These are phyloP conservation scores for Ascosphaera apis DNA, from an alignment of 2,329 filamentous ascomycete genomes.

Conservation along the genomic window DNA sequence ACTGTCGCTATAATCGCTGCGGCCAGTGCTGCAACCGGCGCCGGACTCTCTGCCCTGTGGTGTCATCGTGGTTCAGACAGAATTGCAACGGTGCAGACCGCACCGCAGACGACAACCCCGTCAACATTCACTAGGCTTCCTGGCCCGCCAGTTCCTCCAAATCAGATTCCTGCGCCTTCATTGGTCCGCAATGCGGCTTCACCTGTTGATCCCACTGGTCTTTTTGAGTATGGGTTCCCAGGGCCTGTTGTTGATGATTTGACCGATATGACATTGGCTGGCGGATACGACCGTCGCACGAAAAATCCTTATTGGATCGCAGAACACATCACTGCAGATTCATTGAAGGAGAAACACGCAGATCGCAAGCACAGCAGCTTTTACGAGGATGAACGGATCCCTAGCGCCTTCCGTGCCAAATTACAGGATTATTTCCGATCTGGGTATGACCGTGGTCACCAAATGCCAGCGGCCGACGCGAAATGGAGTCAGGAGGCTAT, in stretches of 20 bases:
- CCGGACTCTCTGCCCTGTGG: conserved; percentile 41
- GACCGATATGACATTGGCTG: conserved; percentile 51
- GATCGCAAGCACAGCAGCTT: conserved; percentile 73
- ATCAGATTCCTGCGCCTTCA: conserved; percentile 11
- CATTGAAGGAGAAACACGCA: conserved; percentile 48
- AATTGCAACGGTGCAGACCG: conserved; percentile 11
- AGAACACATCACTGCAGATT: conserved; percentile 86
- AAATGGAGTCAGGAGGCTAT: conserved; percentile 90
- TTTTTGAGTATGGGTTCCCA: conserved; percentile 77
- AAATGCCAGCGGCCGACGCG: conserved; percentile 86
- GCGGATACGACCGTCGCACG: conserved; percentile 70
- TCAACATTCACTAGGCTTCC: conserved; percentile 5
- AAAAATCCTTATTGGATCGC: conserved; percentile 88
- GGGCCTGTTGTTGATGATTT: conserved; percentile 72
- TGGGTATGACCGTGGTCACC: conserved; percentile 88
- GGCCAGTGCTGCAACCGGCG: conserved; percentile 52
- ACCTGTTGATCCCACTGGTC: conserved; percentile 48
- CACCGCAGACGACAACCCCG: conserved; percentile 9
- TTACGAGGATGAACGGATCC: conserved; percentile 56
- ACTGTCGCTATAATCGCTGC: conserved; percentile 55
- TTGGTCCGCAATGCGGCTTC: conserved; percentile 12
- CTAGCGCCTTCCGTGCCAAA: conserved; percentile 67
- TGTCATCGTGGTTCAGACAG: conserved; percentile 7
- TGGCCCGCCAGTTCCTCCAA: conserved; percentile 8
- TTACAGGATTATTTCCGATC: conserved; percentile 87